Evolutionary conservation across 2,329 filamentous ascomycete species (phyloP).

Genomic region (Pezicula rhizophila): DNA sequence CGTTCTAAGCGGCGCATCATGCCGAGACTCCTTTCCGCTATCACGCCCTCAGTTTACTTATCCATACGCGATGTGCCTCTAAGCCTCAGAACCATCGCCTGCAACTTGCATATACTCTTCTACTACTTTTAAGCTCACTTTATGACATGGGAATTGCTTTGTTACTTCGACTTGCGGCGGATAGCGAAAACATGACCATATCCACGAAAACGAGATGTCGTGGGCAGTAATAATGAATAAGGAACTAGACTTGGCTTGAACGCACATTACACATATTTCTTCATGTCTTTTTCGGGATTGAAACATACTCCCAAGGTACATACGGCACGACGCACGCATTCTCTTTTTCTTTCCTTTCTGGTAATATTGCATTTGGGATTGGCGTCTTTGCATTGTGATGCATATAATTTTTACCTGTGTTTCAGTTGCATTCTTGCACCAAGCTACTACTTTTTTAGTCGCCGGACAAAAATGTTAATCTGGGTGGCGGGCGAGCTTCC

Average conservation of each 20-base stretch:
- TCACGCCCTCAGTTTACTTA: slow-evolving; percentile 16
- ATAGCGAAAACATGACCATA: slow-evolving; percentile 10
- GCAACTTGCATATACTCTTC: slow-evolving; percentile 24
- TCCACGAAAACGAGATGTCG: slow-evolving; percentile 12
- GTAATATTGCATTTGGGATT: slow-evolving; percentile 27
- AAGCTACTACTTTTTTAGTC: background rate
- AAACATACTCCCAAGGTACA: slow-evolving; percentile 21
- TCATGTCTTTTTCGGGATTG: slow-evolving; percentile 7
- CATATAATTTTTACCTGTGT: slow-evolving; percentile 22
- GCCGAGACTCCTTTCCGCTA: slow-evolving; percentile 15
- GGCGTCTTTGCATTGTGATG: slow-evolving; percentile 23
- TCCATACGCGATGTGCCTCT: slow-evolving; percentile 15
- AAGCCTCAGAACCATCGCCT: slow-evolving; percentile 18
- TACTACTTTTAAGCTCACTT: slow-evolving; percentile 21
- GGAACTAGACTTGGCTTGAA: slow-evolving; percentile 21
- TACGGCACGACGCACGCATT: slow-evolving; percentile 20
- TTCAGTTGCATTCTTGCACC: background rate
- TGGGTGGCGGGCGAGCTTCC: background rate
- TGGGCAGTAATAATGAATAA: slow-evolving; percentile 24
- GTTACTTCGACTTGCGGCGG: slow-evolving; percentile 9
- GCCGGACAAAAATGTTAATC: background rate
- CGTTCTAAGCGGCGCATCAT: slow-evolving; percentile 18
- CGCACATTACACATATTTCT: slow-evolving; percentile 16
- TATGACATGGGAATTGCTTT: slow-evolving; percentile 11
- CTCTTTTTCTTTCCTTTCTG: slow-evolving; percentile 19